Base-by-base conservation (phyloP, 495 filamentous ascomycete species). In the Aspergillus bertholletiae region DNA sequence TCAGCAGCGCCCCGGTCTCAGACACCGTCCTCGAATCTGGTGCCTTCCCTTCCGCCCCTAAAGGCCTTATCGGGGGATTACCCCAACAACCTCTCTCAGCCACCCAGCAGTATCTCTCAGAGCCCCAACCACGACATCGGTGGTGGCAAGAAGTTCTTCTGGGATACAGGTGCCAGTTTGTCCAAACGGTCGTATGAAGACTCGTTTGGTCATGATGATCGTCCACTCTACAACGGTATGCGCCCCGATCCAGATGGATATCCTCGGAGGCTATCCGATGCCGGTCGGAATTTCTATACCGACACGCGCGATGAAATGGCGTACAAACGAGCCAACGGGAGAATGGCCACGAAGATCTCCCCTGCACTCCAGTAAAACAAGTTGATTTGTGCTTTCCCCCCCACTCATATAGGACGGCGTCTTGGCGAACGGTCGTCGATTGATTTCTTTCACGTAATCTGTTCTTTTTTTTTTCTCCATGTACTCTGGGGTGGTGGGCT, bases 271-370 rank as follows among this genome's bases (percentile, higher is more conserved):
- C 57, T 59, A 32, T 68, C 70, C 2, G 66, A 63, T 6, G 70
- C 66, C 22, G 61, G 61, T 18, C 63, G 67, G 15, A 58, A 56
- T 7, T 56, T 66, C 20, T 68, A 75, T 49, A 60, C 63, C 26
- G 71, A 73, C 28, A 51, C 69, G 13, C 70, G 67, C 9, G 69
- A 70, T 37, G 62, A 68, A 37, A 75, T 82, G 77, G 63, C 65
- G 22, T 82, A 82, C 59, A 80, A 78, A 61, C 74, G 79, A 49
- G 79, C 79, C 34, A 74, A 76, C 20, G 73, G 73, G 2, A 56
- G 62, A 21, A 70, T 70, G 61, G 68, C 66, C 35, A 69, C 64
- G 46, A 72, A 71, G 41, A 57, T 60, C 3, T 61, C 63, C n/a
- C 70, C 68, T 2, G 47, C 53, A 0, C 52, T 52, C 21, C 53